A percentile compares a stretch with the other conserved stretches of the same genome.
Conservation (phyloP, 306 rosid species). For the barrel medic (Medicago truncatula) region MtrunA17r5.0-ANR NC_053044.1:24195001-24195500, state of each 20-base stretch:
- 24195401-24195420: conserved; percentile 35
- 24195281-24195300: conserved; percentile 52
- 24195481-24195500: neutral
- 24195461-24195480: neutral
- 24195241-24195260: conserved; percentile 44
- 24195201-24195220: conserved; percentile 53
- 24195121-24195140: conserved; percentile 43
- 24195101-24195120: conserved; percentile 15
- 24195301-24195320: conserved; percentile 41
- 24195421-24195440: neutral
- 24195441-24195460: conserved; percentile 15
- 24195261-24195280: conserved; percentile 42
- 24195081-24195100: neutral
- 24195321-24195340: conserved; percentile 25
- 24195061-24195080: too few species aligned
- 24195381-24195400: conserved; percentile 40
- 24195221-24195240: conserved; percentile 51
- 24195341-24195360: neutral
- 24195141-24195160: conserved; percentile 51
- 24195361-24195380: conserved; percentile 35
- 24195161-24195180: conserved; percentile 45
- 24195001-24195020: conserved; percentile 31
- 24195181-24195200: conserved; percentile 55
- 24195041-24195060: neutral
- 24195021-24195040: neutral